Conservation (phyloP, 345 rosid species). For the Euphorbia pulcherrima region DNA sequence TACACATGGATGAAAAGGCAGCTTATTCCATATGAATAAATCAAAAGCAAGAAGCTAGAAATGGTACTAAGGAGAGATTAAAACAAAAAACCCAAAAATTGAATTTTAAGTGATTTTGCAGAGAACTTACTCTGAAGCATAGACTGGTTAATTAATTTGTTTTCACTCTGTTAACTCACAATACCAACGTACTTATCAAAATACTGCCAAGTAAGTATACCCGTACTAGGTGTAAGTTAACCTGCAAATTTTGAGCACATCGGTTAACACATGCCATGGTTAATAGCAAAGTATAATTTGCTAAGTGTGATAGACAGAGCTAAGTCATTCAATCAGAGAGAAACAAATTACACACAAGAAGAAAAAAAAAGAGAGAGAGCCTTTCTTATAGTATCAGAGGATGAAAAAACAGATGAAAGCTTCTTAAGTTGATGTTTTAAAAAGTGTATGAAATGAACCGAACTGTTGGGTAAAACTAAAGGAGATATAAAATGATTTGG, state of each 20-base stretch:
- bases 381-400: neutral
- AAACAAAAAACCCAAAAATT: neutral
- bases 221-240: conserved; percentile 7
- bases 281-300: conserved; percentile 6
- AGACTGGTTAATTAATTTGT: conserved; percentile 12
- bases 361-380: neutral
- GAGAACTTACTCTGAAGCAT: conserved; percentile 16
- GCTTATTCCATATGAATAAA: neutral
- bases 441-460: neutral
- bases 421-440: neutral
- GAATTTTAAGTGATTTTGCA: conserved; percentile 5
- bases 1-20: neutral
- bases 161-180: conserved; percentile 12
- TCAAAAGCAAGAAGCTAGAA: neutral
- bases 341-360: neutral
- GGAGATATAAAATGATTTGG: neutral
- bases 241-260: conserved; percentile 18
- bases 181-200: conserved; percentile 13
- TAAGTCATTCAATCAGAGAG: neutral
- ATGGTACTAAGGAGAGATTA: neutral
- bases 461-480: neutral
- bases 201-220: conserved; percentile 15
- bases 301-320: neutral
- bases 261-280: conserved; percentile 8
- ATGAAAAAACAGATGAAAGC: neutral